phyloP scores from a whole-genome alignment of 192 early-diverging fungal species.

The Coemansia furcata region DNA sequence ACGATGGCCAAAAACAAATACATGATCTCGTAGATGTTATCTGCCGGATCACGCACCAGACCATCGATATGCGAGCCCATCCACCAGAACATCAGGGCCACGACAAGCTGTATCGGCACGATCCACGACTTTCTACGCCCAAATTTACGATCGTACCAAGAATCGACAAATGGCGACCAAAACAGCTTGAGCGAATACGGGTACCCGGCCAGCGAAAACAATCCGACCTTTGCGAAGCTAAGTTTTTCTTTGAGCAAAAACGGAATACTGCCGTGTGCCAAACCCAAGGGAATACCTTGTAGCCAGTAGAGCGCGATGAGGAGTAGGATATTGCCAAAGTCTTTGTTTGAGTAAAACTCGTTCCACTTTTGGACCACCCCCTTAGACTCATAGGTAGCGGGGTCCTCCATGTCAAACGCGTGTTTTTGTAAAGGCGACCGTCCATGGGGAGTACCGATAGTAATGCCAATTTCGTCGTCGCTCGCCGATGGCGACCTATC shows the following conservation, averaged over 20 bases:
- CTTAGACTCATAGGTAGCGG: conserved; percentile 17
- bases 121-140: conserved; percentile 98
- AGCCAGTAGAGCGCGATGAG: conserved; percentile 68
- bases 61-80: conserved; percentile 77
- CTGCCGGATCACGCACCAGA: conserved; percentile 56
- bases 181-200: conserved; percentile 98
- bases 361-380: conserved; percentile 22
- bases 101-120: conserved; percentile 91
- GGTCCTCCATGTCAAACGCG: conserved; percentile 50
- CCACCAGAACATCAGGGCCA: conserved; percentile 74
- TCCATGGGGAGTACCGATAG: conserved; percentile 26
- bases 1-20: conserved; percentile 79
- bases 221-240: conserved; percentile 86
- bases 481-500: conserved; percentile 13
- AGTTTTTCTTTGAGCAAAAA: conserved; percentile 94
- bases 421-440: conserved; percentile 29
- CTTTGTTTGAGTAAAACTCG: conserved; percentile 46
- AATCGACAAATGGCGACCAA: conserved; percentile 98
- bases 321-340: conserved; percentile 56
- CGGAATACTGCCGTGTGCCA: conserved; percentile 87
- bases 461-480: conserved; percentile 34
- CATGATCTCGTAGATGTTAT: conserved; percentile 60
- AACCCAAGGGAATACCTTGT: conserved; percentile 92
- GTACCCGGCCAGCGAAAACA: conserved; percentile 93
- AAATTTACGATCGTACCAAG: conserved; percentile 73